A percentile compares a stretch with the other conserved stretches of the same genome.
Evolutionary conservation across 768 basidiomycete genomes (phyloP).

Genomic region (Naganishia antarctica): DNA sequence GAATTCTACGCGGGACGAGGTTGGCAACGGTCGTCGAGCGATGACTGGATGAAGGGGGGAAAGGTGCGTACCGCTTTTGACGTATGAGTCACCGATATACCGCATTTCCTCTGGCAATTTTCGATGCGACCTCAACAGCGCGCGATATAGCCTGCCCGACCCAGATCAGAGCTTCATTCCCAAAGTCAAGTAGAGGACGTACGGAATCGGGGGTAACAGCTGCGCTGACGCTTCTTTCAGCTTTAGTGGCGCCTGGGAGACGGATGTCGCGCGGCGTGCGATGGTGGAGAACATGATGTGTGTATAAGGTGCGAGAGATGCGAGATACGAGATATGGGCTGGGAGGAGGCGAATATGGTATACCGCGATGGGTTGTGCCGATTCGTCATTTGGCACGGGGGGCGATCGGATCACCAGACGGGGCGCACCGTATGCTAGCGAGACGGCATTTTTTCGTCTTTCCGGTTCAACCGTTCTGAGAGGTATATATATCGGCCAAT

Average conservation of each 20-base stretch:
- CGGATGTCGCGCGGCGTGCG: conserved; percentile 23
- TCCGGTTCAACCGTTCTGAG: too few relatives aligned
- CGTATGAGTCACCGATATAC: conserved; percentile 74
- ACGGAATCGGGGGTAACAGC: conserved; percentile 80
- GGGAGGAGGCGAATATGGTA: too few relatives aligned
- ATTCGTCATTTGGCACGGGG: too few relatives aligned
- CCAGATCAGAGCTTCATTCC: neutral
- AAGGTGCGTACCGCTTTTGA: conserved; percentile 56
- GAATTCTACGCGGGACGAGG: conserved; percentile 69
- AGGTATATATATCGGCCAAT: too few relatives aligned
- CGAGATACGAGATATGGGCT: too few relatives aligned
- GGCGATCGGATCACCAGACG: too few relatives aligned
- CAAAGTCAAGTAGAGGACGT: too few relatives aligned
- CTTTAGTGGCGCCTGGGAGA: conserved; percentile 21
- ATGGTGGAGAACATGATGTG: conserved; percentile 4
- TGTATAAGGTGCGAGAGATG: too few relatives aligned
- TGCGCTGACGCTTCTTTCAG: conserved; percentile 56
- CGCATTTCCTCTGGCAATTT: conserved; percentile 71
- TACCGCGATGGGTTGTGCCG: too few relatives aligned
- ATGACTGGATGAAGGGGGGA: neutral
- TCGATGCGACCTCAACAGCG: conserved; percentile 73
- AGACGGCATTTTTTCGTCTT: too few relatives aligned
- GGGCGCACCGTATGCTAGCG: too few relatives aligned
- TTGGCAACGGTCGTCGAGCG: conserved; percentile 26
- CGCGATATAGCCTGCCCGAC: conserved; percentile 66